Evolutionary conservation across 441 rosid species (phyloP).

Genomic region (Adansonia grandidieri): DNA sequence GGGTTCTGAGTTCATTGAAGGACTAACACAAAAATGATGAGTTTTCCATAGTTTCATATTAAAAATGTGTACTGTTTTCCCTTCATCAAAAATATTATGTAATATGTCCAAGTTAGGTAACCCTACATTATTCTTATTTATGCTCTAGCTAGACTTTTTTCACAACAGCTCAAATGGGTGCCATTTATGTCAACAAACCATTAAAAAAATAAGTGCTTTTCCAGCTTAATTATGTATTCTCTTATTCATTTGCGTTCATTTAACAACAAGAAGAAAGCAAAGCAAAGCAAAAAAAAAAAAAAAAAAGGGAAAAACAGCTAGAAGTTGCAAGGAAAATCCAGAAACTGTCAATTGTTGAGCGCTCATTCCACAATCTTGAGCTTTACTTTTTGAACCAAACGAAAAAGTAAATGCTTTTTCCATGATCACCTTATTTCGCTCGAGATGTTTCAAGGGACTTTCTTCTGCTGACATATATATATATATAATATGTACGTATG

Average conservation of each 20-base stretch:
- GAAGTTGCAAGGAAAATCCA: conserved; percentile 25
- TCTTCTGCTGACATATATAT: background rate
- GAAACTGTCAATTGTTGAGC: conserved; percentile 24
- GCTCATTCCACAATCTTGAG: conserved; percentile 25
- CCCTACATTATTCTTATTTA: conserved; percentile 34
- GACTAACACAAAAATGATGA: conserved; percentile 31
- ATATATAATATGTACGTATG: background rate
- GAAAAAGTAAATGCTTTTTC: background rate
- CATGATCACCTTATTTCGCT: background rate
- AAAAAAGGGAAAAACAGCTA: background rate
- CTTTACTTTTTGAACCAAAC: conserved; percentile 4
- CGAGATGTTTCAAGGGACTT: conserved; percentile 12
- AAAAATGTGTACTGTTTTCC: background rate
- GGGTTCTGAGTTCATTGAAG: conserved; percentile 15
- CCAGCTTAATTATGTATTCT: conserved; percentile 4
- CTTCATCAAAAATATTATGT: background rate
- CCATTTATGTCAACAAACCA: background rate
- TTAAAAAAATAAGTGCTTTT: conserved; percentile 15
- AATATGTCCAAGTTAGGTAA: conserved; percentile 19
- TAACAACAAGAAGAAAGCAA: background rate
- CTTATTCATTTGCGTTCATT: background rate
- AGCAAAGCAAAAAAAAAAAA: too few species aligned
- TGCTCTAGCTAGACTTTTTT: conserved; percentile 8
- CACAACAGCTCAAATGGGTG: background rate
- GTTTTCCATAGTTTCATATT: background rate